A percentile compares a stretch with the other conserved stretches of the same genome.
These are phyloP conservation scores for Serendipita sp. DNA, from an alignment of 768 basidiomycete genomes.

Conservation along the genomic window DNA sequence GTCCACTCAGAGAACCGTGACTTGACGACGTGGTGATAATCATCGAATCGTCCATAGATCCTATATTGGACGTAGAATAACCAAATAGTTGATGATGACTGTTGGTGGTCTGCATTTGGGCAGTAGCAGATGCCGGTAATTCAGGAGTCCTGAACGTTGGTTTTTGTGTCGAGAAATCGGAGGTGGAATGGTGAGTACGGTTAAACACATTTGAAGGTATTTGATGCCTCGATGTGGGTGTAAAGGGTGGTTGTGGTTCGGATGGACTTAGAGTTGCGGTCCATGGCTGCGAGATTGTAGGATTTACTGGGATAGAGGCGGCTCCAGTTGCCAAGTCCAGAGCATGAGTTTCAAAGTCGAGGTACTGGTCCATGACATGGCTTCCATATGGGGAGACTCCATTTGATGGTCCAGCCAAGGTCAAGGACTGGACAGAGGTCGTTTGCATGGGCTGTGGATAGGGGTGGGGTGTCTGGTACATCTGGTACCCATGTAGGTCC, in stretches of 20 bases:
- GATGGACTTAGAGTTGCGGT: neutral
- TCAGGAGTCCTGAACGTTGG: neutral
- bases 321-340: neutral
- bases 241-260: neutral
- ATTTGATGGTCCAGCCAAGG: neutral
- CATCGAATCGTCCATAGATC: constrained; percentile 3
- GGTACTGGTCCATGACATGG: neutral
- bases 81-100: neutral
- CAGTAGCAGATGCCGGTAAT: neutral
- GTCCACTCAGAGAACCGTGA: neutral
- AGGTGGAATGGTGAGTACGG: neutral
- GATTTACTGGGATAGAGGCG: neutral
- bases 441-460: neutral
- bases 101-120: neutral
- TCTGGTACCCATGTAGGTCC: constrained; percentile 1
- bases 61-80: neutral
- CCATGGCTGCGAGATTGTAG: neutral
- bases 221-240: neutral
- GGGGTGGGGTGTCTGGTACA: neutral
- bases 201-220: neutral
- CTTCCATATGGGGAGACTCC: neutral
- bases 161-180: neutral
- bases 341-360: constrained; percentile 3
- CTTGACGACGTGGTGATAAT: neutral
- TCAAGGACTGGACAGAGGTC: neutral